Conservation (phyloP, 192 early-diverging fungal genomes). For the Dissophora globulifera region DNA sequence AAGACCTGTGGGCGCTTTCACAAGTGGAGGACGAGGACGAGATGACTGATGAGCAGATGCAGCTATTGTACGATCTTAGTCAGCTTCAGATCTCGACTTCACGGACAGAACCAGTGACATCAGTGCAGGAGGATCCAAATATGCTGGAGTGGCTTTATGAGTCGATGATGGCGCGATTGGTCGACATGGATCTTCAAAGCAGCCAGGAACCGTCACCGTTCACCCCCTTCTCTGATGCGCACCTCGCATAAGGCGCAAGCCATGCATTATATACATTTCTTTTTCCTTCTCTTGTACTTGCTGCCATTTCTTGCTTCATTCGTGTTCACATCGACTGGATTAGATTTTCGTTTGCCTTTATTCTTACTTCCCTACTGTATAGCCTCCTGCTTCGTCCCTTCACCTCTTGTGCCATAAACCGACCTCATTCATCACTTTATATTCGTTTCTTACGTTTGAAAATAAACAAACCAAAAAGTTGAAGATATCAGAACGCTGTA, state of each 20-base stretch:
- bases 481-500: too few relatives aligned
- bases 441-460: too few relatives aligned
- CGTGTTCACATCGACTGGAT: not conserved
- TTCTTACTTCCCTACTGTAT: slow-evolving; percentile 1
- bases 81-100: slow-evolving; percentile 2
- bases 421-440: not conserved
- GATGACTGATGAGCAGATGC: slow-evolving; percentile 39
- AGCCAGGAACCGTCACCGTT: slow-evolving; percentile 11
- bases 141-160: slow-evolving; percentile 51
- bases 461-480: too few relatives aligned
- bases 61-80: slow-evolving; percentile 29
- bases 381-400: not conserved
- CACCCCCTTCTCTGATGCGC: slow-evolving; percentile 6
- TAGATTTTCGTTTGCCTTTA: slow-evolving; percentile 1
- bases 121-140: slow-evolving; percentile 43
- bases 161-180: slow-evolving; percentile 50
- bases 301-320: slow-evolving; percentile 8
- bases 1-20: slow-evolving; percentile 34
- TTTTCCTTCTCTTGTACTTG: not conserved
- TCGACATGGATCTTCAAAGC: slow-evolving; percentile 39
- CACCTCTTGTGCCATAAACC: slow-evolving; percentile 3
- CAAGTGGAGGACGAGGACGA: slow-evolving; percentile 28
- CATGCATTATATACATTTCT: not conserved
- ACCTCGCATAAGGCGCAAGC: slow-evolving; percentile 7
- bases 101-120: not conserved